Evolutionary conservation across 2,329 filamentous ascomycete genomes (phyloP).

Genomic region (Chaetomium sp.): DNA sequence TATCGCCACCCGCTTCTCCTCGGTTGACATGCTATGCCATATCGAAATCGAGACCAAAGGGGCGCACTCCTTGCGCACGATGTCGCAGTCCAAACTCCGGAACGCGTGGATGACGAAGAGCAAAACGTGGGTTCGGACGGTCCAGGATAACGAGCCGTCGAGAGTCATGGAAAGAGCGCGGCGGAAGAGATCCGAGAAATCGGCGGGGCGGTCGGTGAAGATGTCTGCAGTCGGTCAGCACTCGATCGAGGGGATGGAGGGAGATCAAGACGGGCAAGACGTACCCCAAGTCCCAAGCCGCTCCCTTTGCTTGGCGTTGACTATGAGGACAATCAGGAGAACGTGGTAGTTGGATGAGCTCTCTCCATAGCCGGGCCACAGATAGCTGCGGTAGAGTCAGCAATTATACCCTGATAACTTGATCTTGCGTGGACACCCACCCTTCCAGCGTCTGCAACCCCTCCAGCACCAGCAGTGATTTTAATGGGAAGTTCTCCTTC

Average conservation of each 20-base stretch:
- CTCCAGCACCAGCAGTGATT: conserved; percentile 79
- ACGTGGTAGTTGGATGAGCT: conserved; percentile 91
- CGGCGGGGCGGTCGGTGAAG: conserved; percentile 74
- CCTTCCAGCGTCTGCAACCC: conserved; percentile 87
- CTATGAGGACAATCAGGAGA: conserved; percentile 79
- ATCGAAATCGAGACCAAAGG: conserved; percentile 91
- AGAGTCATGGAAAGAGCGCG: conserved; percentile 86
- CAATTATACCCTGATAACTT: not conserved
- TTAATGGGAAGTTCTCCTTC: conserved; percentile 74
- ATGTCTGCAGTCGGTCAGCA: conserved; percentile 54
- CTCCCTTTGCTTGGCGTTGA: conserved; percentile 86
- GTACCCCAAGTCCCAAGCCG: conserved; percentile 83
- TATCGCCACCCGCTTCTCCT: conserved; percentile 70
- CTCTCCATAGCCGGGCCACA: conserved; percentile 92
- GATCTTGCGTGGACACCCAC: conserved; percentile 23
- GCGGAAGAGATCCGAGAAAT: conserved; percentile 88
- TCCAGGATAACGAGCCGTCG: conserved; percentile 65
- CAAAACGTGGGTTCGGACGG: conserved; percentile 78
- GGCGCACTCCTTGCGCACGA: conserved; percentile 94
- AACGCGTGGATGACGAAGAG: conserved; percentile 90
- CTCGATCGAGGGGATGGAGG: not conserved
- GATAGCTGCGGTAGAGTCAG: conserved; percentile 61
- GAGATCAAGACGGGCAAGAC: conserved; percentile 37
- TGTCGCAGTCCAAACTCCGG: conserved; percentile 84
- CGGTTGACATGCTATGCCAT: conserved; percentile 89